phyloP scores from a whole-genome alignment of 768 basidiomycete genomes.

The Hericium erinaceus region DNA sequence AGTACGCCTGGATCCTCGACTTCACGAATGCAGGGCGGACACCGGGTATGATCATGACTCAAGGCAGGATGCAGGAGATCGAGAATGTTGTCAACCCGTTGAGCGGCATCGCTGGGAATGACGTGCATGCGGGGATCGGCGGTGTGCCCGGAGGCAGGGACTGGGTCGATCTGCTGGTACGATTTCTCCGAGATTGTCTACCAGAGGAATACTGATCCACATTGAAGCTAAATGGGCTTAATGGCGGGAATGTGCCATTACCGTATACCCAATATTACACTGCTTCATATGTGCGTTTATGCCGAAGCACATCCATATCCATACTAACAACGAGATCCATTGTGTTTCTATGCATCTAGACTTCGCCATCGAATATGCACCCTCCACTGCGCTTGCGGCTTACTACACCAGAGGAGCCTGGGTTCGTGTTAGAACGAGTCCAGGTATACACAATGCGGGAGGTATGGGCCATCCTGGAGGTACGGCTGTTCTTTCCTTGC shows the following conservation, averaged over 20 bases:
- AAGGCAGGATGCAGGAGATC: constrained; percentile 65
- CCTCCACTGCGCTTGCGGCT: constrained; percentile 64
- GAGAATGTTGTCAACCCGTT: constrained; percentile 53
- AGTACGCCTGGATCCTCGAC: constrained; percentile 56
- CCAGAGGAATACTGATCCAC: not conserved
- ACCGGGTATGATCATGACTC: constrained; percentile 61
- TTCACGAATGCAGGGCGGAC: constrained; percentile 47
- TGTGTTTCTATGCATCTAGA: constrained; percentile 28
- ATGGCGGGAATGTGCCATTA: too few relatives aligned
- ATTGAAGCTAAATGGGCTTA: not conserved
- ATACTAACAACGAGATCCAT: not conserved
- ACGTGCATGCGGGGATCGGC: constrained; percentile 28
- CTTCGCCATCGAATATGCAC: constrained; percentile 54
- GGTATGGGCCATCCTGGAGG: constrained; percentile 70
- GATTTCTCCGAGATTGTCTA: constrained; percentile 12
- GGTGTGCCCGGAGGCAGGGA: constrained; percentile 39
- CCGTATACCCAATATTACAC: constrained; percentile 34
- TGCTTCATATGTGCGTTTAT: constrained; percentile 48
- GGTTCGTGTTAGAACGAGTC: constrained; percentile 61
- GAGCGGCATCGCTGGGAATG: constrained; percentile 29
- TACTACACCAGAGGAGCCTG: constrained; percentile 63
- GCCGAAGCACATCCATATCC: too few relatives aligned
- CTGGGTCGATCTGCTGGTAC: constrained; percentile 60
- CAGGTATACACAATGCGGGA: constrained; percentile 67
- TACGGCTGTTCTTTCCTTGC: constrained; percentile 18